Conservation (phyloP, 495 filamentous ascomycete species). For the Pyrenula aspistea region DNA sequence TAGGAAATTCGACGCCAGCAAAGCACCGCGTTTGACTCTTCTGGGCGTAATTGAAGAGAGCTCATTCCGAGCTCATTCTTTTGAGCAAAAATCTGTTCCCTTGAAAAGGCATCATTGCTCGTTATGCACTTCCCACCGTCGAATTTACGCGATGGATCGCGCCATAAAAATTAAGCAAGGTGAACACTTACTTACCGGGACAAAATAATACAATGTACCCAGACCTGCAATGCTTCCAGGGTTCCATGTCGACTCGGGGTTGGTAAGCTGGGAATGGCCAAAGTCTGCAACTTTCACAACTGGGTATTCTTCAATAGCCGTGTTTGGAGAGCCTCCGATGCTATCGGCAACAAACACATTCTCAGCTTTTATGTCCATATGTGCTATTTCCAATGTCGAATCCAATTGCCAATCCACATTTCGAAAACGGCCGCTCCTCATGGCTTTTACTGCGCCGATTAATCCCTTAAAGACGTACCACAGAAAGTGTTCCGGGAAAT, state of each 20-base stretch:
- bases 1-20: too few species aligned
- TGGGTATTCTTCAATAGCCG: background rate
- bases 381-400: background rate
- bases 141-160: too few species aligned
- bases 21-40: too few species aligned
- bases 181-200: constrained; percentile 9
- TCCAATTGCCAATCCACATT: background rate
- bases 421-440: background rate
- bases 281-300: background rate
- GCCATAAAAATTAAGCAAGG: too few species aligned
- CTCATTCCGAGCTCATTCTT: too few species aligned
- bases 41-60: too few species aligned
- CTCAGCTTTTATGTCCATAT: background rate
- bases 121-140: too few species aligned
- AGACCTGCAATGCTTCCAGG: background rate
- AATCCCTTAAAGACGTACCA: background rate
- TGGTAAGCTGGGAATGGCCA: background rate
- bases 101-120: too few species aligned
- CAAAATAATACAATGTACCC: constrained; percentile 15
- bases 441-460: background rate
- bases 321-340: background rate
- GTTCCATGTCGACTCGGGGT: background rate
- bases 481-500: background rate
- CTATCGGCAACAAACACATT: background rate
- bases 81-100: too few species aligned